Base-by-base conservation (phyloP, 257 asterid genomes). In the Solanum dulcamara region DNA sequence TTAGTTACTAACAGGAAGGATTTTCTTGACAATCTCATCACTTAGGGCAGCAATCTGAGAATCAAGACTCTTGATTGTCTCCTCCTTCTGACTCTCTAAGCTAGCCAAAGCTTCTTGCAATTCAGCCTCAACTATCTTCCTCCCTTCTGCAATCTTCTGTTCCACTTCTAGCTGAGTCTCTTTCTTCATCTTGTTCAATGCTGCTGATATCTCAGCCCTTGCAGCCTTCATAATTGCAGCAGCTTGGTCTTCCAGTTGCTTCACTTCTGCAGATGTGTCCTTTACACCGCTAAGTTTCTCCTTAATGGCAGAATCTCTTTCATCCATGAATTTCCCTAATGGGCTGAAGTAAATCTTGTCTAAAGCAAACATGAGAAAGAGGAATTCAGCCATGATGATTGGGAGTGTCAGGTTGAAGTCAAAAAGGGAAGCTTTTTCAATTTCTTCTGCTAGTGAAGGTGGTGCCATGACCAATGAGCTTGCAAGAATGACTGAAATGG, bases 331-430 rank as follows among this genome's bases (percentile, higher is more conserved):
- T 6, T 92, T 93, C 28, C 99, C 98, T 4, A 96, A 88, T 3
- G 98, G 98, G 50, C 89, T 28, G 94, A 88, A 96, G 92, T 93
- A 96, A 5, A 96, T 18, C 92, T 95, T 96, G 97, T 96, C 99
- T 42, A 95, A 74, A 3, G 99, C 99, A 66, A 96, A 85, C 98
- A 94, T 92, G 38, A 96, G 98, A 89, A 96, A 84, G 67, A 96
- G 85, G 87, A 96, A 95, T 22, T 96, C 96, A 2, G 59, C 88
- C 12, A 92, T 93, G 6, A 95, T 95, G 90, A 94, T 95, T 2
- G 99, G 99, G 40, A 95, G 97, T 0, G 99, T 96, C 22, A 95
- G 90, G 87, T 94, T 89, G 95, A 96, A 95, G 84, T 96, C 97
- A 92, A 96, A 95, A 4, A 96, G 98, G 3, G 92, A 64, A 1